Evolutionary conservation across 257 asterid genomes (phyloP).

Genomic region (Vinca minor): DNA sequence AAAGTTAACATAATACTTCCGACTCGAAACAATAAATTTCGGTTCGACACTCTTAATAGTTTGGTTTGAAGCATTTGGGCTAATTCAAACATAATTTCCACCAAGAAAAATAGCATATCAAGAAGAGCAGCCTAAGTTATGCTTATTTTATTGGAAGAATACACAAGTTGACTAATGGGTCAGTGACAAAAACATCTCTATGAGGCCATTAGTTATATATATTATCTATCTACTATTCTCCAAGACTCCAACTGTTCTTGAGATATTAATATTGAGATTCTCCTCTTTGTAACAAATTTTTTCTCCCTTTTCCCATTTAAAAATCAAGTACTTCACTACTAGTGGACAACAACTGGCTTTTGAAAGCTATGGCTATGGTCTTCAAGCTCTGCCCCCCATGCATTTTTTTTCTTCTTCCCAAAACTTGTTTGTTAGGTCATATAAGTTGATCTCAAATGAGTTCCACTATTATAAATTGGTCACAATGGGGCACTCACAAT

Average conservation of each 20-base stretch:
- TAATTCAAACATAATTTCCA: neutral
- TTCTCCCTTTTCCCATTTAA: slow-evolving; percentile 4
- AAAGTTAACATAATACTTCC: too few relatives aligned
- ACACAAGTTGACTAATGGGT: slow-evolving; percentile 6
- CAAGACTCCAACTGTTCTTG: slow-evolving; percentile 23
- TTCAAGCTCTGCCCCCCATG: neutral
- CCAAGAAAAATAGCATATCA: neutral
- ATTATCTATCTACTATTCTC: slow-evolving; percentile 11
- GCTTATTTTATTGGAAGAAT: neutral
- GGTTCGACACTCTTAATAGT: neutral
- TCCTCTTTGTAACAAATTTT: slow-evolving; percentile 13
- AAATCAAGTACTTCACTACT: slow-evolving; percentile 11
- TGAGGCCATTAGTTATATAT: neutral
- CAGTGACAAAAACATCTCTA: slow-evolving; percentile 10
- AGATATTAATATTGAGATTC: slow-evolving; percentile 35
- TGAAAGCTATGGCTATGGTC: slow-evolving; percentile 10
- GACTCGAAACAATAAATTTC: too few relatives aligned
- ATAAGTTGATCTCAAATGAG: neutral
- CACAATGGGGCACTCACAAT: neutral
- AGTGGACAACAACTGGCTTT: slow-evolving; percentile 29
- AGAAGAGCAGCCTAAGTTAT: slow-evolving; percentile 2
- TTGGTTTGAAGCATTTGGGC: neutral
- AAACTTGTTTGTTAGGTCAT: neutral
- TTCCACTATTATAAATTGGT: neutral
- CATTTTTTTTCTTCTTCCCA: neutral